A percentile compares a stretch with the other conserved stretches of the same genome.
These are phyloP conservation scores for Penicillium crystallinum DNA, from an alignment of 495 filamentous ascomycete species.

Conservation along the genomic window DNA sequence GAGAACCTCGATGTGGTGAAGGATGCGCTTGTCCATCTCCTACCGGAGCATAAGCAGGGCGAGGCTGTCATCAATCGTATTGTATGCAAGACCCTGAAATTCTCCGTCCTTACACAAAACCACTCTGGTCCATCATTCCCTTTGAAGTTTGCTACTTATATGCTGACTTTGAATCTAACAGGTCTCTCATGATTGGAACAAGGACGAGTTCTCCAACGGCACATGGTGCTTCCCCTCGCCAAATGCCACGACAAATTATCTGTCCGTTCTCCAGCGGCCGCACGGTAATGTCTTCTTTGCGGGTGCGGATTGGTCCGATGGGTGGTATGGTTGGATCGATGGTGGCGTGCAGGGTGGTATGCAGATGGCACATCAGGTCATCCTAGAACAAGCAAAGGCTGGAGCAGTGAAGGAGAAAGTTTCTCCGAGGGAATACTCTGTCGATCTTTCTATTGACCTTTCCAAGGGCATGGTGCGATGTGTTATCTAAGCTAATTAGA, in stretches of 20 bases:
- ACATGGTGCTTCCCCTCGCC: constrained; percentile 22
- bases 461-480: not conserved
- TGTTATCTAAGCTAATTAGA: not conserved
- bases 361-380: not conserved
- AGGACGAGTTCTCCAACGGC: constrained; percentile 24
- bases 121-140: too few species aligned
- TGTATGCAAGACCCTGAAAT: not conserved
- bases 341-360: constrained; percentile 26
- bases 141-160: too few species aligned
- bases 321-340: constrained; percentile 26
- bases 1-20: not conserved
- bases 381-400: not conserved
- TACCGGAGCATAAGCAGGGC: not conserved
- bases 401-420: not conserved
- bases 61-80: not conserved
- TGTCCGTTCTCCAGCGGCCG: constrained; percentile 14
- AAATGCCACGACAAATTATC: constrained; percentile 8
- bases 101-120: too few species aligned
- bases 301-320: constrained; percentile 24
- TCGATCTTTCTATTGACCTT: not conserved
- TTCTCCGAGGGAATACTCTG: not conserved
- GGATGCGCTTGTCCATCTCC: not conserved
- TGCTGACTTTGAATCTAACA: not conserved
- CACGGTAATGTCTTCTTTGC: constrained; percentile 20
- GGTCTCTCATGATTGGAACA: not conserved